Evolutionary conservation across 495 filamentous ascomycete genomes (phyloP).

Genomic region (Neurospora sp.): DNA sequence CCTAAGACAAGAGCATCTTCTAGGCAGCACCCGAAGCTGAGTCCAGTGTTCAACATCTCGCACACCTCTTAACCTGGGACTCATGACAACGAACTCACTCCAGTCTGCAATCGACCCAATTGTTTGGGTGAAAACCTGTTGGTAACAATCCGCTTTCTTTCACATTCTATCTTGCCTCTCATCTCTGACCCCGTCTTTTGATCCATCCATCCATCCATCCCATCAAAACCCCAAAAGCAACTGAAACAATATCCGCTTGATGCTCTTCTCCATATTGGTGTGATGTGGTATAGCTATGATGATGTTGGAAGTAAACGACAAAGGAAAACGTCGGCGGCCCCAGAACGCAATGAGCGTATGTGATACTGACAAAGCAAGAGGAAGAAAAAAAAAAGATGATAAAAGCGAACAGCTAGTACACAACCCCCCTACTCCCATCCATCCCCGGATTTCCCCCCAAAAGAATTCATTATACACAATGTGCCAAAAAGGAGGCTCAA

Average conservation of each 20-base stretch:
- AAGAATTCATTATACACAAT: neutral
- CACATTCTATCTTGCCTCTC: neutral
- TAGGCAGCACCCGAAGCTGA: neutral
- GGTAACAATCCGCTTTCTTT: neutral
- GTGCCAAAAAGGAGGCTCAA: neutral
- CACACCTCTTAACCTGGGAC: neutral
- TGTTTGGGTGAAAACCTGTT: neutral
- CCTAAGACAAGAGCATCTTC: neutral
- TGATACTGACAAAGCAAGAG: neutral
- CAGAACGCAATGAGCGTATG: neutral
- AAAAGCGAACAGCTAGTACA: neutral
- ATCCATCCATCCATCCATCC: neutral
- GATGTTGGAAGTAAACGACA: neutral
- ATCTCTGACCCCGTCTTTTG: neutral
- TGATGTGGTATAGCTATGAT: neutral
- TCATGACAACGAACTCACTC: neutral
- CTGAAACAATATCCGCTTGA: neutral
- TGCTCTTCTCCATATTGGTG: neutral
- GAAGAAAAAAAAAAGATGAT: neutral
- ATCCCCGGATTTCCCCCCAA: neutral
- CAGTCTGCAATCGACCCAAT: neutral
- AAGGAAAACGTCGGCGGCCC: neutral
- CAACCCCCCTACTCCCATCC: neutral
- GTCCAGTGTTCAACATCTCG: neutral
- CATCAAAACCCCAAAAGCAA: neutral